phyloP scores from a whole-genome alignment of 176 grass and related monocot genomes.

The Tillandsia leiboldiana region DNA sequence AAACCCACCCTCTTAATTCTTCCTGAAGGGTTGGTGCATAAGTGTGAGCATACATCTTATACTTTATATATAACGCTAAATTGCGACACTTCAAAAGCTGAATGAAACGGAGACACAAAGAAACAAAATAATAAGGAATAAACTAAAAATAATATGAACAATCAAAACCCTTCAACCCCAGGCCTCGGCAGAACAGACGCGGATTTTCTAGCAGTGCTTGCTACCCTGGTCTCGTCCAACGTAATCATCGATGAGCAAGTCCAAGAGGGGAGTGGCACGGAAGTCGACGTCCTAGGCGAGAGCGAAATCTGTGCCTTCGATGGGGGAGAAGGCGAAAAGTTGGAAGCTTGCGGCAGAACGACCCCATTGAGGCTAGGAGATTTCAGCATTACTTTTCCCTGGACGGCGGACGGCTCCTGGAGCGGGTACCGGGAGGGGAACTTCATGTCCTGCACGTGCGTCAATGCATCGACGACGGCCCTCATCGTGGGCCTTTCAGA shows the following conservation, averaged over 20 bases:
- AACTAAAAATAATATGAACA: slow-evolving; percentile 45
- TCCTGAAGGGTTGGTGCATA: neutral
- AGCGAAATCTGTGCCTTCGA: slow-evolving; percentile 15
- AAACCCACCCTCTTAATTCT: neutral
- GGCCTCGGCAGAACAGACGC: slow-evolving; percentile 30
- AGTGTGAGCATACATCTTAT: neutral
- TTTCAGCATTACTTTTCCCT: slow-evolving; percentile 80
- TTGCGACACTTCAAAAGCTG: neutral
- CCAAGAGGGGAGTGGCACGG: slow-evolving; percentile 41
- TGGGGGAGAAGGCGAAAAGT: slow-evolving; percentile 44
- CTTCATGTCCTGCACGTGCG: slow-evolving; percentile 75
- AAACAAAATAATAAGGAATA: slow-evolving; percentile 32
- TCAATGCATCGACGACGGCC: slow-evolving; percentile 49
- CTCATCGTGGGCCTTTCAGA: slow-evolving; percentile 90
- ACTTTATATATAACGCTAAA: neutral
- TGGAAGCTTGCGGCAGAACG: slow-evolving; percentile 34
- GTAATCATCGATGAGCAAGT: slow-evolving; percentile 44
- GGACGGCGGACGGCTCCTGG: slow-evolving; percentile 57
- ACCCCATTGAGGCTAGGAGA: slow-evolving; percentile 81
- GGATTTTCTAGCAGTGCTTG: slow-evolving; percentile 37
- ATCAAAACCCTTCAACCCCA: slow-evolving; percentile 79
- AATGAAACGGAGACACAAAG: slow-evolving; percentile 53
- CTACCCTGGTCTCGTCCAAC: slow-evolving; percentile 46
- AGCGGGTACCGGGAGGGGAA: slow-evolving; percentile 64
- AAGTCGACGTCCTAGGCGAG: slow-evolving; percentile 48